Base-by-base conservation (phyloP, 805 yeast species). In the Ogataea neopini region DNA sequence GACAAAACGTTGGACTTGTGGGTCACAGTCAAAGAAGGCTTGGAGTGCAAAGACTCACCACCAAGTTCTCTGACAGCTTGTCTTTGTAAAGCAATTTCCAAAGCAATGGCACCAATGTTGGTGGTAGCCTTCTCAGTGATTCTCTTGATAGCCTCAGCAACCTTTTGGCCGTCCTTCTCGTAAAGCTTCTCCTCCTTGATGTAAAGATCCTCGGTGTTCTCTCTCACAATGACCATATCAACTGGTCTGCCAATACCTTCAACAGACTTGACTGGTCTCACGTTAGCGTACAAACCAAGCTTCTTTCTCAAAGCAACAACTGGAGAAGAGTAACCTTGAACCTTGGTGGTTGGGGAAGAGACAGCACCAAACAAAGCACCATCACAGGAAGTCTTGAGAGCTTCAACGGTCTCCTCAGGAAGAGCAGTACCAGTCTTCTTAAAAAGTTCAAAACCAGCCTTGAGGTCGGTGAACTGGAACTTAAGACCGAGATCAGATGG, bases 351-450 rank as follows among this genome's bases (percentile, higher is more conserved):
- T 57, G 99, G 99, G 15, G 97, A 90, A 40, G 90, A 88, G 46
- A 94, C 99, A 48, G 99, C 96, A 59, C 99, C 99, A 62, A 94
- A 94, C 46, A 94, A 76, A 15, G 98, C 99, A 74, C 97, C 98
- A 62, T 94, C 96, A 71, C 99, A 94, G 56, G 86, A 84, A 26
- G 76, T 72, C 63, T 84, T 77, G 67, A 94, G 81, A 9, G 80
- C 73, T 32, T 81, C 81, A 26, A 94, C 92, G 18, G 99, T 94
- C 60, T 83, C 88, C 41, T 91, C 96, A 18, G 99, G 99, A 54
- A 94, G 77, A 32, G 99, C 98, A 45, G 86, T 84, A 44, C 99
- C 99, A n/a, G 96, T 89, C 63, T 84, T 79, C 68, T 89, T 84
- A 79, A 94, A 94, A 59, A 86, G 82, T 69, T 92, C 97, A 67